phyloP scores from a whole-genome alignment of 768 basidiomycete genomes.

The Naematelia encephala region DNA sequence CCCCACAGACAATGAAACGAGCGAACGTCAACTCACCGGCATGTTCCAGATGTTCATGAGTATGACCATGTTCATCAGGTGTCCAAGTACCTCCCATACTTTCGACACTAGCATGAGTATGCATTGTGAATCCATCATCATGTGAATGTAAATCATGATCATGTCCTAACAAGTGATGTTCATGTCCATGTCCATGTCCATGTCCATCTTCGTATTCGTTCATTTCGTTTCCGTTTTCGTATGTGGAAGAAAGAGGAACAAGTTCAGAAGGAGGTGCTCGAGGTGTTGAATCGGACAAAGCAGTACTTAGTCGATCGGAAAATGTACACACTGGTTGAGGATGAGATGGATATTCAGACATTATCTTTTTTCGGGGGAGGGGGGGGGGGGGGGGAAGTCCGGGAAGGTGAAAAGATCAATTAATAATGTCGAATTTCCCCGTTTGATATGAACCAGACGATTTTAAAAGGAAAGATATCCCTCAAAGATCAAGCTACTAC shows the following conservation, averaged over 20 bases:
- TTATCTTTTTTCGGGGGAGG: too few species aligned
- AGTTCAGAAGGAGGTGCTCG: not conserved
- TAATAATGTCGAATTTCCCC: too few species aligned
- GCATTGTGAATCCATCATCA: slow-evolving; percentile 49
- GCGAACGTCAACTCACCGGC: slow-evolving; percentile 59
- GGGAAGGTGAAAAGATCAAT: too few species aligned
- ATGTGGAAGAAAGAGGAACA: not conserved
- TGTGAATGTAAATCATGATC: slow-evolving; percentile 56
- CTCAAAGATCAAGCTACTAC: too few species aligned
- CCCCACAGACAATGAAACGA: not conserved
- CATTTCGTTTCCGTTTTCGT: not conserved
- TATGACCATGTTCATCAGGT: slow-evolving; percentile 80
- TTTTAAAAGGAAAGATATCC: too few species aligned
- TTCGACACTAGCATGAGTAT: slow-evolving; percentile 29
- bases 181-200: not conserved
- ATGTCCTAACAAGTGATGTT: not conserved
- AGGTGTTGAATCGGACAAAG: not conserved
- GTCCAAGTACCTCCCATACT: slow-evolving; percentile 50
- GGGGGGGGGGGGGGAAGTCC: too few species aligned
- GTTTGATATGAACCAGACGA: too few species aligned
- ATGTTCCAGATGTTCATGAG: slow-evolving; percentile 87
- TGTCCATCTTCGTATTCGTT: not conserved
- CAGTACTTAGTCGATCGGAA: not conserved
- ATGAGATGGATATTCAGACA: not conserved
- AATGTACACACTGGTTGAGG: not conserved